Conservation (phyloP, 2,329 filamentous ascomycete genomes). For the Microcyclospora pomicola region DNA sequence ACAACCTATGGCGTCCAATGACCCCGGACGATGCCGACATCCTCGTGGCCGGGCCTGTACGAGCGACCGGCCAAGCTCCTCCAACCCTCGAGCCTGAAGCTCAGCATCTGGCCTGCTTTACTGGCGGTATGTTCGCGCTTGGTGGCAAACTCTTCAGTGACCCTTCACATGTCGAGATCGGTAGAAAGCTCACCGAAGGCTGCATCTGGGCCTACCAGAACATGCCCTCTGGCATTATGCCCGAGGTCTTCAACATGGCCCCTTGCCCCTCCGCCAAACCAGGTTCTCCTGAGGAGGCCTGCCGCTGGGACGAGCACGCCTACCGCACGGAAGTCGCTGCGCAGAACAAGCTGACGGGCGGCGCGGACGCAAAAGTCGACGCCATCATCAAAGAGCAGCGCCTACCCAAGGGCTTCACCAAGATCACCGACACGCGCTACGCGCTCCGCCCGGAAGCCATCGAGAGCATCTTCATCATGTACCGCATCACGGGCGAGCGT, state of each 20-base stretch:
- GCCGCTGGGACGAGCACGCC: conserved; percentile 22
- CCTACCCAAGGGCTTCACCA: conserved; percentile 31
- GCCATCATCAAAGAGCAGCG: conserved; percentile 25
- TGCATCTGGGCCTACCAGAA: conserved; percentile 51
- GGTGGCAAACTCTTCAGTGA: conserved; percentile 44
- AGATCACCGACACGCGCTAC: conserved; percentile 32
- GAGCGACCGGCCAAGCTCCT: conserved; percentile 16
- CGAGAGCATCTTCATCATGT: conserved; percentile 48
- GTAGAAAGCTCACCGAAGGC: conserved; percentile 43
- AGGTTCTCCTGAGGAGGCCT: conserved; percentile 6
- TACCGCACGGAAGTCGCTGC: conserved; percentile 42
- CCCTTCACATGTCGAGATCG: conserved; percentile 41
- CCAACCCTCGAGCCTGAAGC: conserved; percentile 34
- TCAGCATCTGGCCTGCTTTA: conserved; percentile 46
- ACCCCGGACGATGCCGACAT: conserved; percentile 32
- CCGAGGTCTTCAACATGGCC: conserved; percentile 41
- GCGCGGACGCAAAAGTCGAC: conserved; percentile 14
- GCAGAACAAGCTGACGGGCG: conserved; percentile 25
- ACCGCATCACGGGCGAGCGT: conserved; percentile 44
- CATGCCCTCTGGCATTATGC: conserved; percentile 46
- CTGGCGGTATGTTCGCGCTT: conserved; percentile 48
- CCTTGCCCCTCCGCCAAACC: conserved; percentile 29
- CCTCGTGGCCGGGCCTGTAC: conserved; percentile 32
- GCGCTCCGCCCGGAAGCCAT: conserved; percentile 43
- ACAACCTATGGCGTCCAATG: conserved; percentile 38